Percentiles rank a stretch among this genome's conserved stretches.
Conservation (phyloP, 73 alveolate species). For the Paramecium tetraurelia region DNA sequence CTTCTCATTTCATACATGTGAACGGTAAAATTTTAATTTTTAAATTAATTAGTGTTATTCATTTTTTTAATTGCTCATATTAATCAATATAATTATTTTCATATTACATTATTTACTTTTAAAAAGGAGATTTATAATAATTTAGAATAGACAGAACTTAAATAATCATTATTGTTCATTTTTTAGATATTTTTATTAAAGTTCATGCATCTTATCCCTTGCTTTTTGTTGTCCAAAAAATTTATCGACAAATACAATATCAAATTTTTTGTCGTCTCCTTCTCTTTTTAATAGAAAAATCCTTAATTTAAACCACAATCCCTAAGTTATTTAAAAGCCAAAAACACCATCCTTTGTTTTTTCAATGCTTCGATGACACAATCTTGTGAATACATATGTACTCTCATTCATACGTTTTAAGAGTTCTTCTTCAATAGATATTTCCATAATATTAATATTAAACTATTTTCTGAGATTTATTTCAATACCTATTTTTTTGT, state of each 20-base stretch:
- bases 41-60: not conserved
- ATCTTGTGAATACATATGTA: not conserved
- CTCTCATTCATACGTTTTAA: not conserved
- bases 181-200: not conserved
- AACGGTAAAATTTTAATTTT: conserved; percentile 47
- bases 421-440: not conserved
- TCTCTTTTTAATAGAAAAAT: not conserved
- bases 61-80: not conserved
- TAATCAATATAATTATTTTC: not conserved
- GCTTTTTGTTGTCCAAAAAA: not conserved
- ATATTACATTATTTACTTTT: no score
- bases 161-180: not conserved
- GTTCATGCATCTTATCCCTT: not conserved
- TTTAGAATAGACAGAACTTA: not conserved
- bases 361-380: not conserved
- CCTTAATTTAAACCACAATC: not conserved
- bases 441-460: not conserved
- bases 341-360: not conserved
- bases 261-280: not conserved
- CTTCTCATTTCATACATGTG: conserved; percentile 48
- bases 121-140: not conserved
- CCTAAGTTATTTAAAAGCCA: not conserved
- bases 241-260: not conserved
- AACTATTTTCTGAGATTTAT: not conserved
- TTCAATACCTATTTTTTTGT: not conserved